Conservation (phyloP, 228 moss, liverwort and hornwort species). For the Sphagnum fallax region DNA sequence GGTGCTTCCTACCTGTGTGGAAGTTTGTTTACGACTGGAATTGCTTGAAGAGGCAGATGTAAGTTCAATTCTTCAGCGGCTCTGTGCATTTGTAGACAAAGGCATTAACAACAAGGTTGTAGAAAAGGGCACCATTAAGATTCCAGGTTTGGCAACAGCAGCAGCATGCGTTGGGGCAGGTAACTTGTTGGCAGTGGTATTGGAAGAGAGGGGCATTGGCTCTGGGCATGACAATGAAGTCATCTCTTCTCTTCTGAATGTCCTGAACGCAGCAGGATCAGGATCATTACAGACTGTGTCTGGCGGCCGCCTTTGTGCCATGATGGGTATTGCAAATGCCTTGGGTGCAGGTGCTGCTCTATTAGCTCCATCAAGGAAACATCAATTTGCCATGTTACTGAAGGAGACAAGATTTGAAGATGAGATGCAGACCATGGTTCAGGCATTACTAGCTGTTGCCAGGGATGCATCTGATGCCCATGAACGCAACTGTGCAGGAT, state of each 20-base stretch:
- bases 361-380: conserved; percentile 5
- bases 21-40: conserved; percentile 26
- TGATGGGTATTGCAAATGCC: conserved; percentile 30
- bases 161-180: conserved; percentile 27
- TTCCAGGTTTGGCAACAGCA: conserved; percentile 17
- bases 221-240: conserved; percentile 14
- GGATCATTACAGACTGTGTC: conserved; percentile 9
- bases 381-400: conserved; percentile 18
- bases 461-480: conserved; percentile 17
- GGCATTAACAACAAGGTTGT: conserved; percentile 4
- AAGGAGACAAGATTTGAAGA: conserved; percentile 27
- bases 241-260: conserved; percentile 1
- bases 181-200: conserved; percentile 24
- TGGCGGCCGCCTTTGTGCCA: conserved; percentile 25
- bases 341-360: conserved; percentile 36
- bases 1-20: conserved; percentile 30
- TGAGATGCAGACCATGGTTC: conserved; percentile 14
- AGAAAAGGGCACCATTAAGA: conserved; percentile 9
- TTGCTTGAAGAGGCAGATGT: conserved; percentile 16
- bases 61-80: conserved; percentile 12
- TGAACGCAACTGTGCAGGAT: conserved; percentile 25
- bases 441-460: conserved; percentile 14
- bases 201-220: conserved; percentile 28
- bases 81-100: conserved; percentile 9
- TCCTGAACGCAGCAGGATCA: conserved; percentile 10